Percentiles rank a stretch among this genome's conserved stretches.
Conservation (phyloP, 352 stramenopile species). For the Phytophthora megakarya region DNA sequence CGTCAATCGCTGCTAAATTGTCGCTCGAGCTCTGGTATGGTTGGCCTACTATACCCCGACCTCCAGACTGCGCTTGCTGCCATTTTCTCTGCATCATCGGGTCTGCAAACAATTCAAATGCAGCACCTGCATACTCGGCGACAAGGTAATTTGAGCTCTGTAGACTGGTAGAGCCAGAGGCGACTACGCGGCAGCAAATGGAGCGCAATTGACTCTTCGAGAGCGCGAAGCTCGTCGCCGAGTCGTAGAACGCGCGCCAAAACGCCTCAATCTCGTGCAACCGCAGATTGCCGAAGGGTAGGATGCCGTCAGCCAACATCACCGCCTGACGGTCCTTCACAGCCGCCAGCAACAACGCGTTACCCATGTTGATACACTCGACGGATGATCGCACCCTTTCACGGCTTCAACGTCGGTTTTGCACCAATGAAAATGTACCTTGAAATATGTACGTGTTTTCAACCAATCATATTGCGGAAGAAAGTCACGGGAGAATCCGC, state of each 20-base stretch:
- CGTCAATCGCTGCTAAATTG: slow-evolving; percentile 53
- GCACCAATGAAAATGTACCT: slow-evolving; percentile 19
- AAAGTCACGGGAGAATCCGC: slow-evolving; percentile 17
- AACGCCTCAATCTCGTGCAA: slow-evolving; percentile 76
- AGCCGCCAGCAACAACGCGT: slow-evolving; percentile 56
- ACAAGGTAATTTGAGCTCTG: slow-evolving; percentile 46
- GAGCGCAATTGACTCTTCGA: slow-evolving; percentile 58
- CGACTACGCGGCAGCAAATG: slow-evolving; percentile 61
- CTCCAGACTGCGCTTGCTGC: slow-evolving; percentile 24
- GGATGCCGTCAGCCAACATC: slow-evolving; percentile 59
- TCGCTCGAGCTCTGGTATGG: slow-evolving; percentile 17
- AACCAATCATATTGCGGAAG: slow-evolving; percentile 27
- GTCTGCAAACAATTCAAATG: slow-evolving; percentile 65
- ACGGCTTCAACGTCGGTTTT: slow-evolving; percentile 26
- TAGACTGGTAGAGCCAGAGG: slow-evolving; percentile 39
- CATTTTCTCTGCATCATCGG: slow-evolving; percentile 25
- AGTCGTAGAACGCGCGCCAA: slow-evolving; percentile 87
- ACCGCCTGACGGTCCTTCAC: slow-evolving; percentile 50
- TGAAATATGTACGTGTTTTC: slow-evolving; percentile 19
- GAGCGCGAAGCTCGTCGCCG: slow-evolving; percentile 72
- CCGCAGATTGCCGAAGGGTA: slow-evolving; percentile 78
- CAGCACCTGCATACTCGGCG: slow-evolving; percentile 52
- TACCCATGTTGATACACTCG: slow-evolving; percentile 48
- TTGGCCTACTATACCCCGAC: slow-evolving; percentile 22
- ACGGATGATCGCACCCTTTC: slow-evolving; percentile 39